Evolutionary conservation across 1,284 basidiomycete species (phyloP).

Genomic region (Cystobasidium sp.): DNA sequence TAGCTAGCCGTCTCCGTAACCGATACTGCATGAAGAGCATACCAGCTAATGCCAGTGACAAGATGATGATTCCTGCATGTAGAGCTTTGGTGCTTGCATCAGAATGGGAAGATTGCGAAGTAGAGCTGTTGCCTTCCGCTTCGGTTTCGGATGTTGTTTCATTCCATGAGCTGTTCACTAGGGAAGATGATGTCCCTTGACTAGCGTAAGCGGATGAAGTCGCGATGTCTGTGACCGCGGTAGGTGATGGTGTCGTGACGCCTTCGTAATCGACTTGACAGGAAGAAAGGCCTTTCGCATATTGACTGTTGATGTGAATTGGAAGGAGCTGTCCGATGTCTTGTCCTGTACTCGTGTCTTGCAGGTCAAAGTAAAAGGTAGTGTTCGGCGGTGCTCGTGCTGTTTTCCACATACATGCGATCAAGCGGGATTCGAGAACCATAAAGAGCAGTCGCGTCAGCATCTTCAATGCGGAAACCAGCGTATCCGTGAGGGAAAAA

Average conservation of each 20-base stretch:
- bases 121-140: not conserved
- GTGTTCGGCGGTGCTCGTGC: constrained; percentile 2
- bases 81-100: constrained; percentile 2
- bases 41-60: not conserved
- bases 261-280: constrained; percentile 1
- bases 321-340: not conserved
- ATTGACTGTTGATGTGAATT: not conserved
- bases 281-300: not conserved
- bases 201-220: not conserved
- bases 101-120: not conserved
- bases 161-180: too few relatives aligned
- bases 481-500: not conserved
- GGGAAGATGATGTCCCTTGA: not conserved
- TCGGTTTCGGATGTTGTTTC: too few relatives aligned
- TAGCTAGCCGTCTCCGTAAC: constrained; percentile 4
- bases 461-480: not conserved
- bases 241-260: not conserved
- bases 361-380: not conserved
- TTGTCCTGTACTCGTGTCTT: constrained; percentile 2
- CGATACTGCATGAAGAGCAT: not conserved
- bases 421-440: not conserved
- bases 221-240: not conserved
- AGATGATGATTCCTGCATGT: not conserved
- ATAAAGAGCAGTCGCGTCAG: not conserved
- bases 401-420: not conserved